Percentiles rank a stretch among this genome's conserved stretches.
phyloP scores from a whole-genome alignment of 2,329 filamentous ascomycete species.

The Stagonosporopsis tanaceti region DNA sequence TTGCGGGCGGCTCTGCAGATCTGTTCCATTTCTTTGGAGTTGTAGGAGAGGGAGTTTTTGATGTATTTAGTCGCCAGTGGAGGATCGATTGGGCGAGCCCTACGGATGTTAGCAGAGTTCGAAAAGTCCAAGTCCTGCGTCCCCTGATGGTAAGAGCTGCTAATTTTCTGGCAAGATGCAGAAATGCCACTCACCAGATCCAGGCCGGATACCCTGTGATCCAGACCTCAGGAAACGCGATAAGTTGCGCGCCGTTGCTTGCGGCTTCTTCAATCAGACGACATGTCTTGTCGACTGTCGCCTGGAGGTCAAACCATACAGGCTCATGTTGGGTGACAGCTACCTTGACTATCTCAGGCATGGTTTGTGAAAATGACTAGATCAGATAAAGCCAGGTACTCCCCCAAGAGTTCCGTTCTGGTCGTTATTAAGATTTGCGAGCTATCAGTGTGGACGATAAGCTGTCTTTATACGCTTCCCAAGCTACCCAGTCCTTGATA shows the following conservation, averaged over 20 bases:
- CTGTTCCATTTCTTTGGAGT: slow-evolving; percentile 53
- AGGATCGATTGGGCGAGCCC: slow-evolving; percentile 54
- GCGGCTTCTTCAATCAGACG: slow-evolving; percentile 65
- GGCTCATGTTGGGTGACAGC: slow-evolving; percentile 67
- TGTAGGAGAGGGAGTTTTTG: slow-evolving; percentile 52
- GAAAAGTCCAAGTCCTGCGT: background rate
- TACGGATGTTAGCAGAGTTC: slow-evolving; percentile 24
- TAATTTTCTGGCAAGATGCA: background rate
- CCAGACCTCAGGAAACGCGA: slow-evolving; percentile 60
- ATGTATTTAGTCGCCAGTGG: slow-evolving; percentile 53
- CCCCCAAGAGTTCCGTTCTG: too few relatives aligned
- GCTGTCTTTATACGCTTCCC: background rate
- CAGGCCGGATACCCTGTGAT: slow-evolving; percentile 56
- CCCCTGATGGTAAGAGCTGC: background rate
- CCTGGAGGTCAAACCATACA: slow-evolving; percentile 66
- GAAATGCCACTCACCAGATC: slow-evolving; percentile 52
- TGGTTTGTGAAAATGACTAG: background rate
- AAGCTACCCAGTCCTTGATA: background rate
- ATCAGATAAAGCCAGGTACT: background rate
- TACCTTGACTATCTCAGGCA: slow-evolving; percentile 39
- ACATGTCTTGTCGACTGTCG: slow-evolving; percentile 64
- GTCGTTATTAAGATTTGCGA: background rate
- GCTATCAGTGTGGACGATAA: background rate
- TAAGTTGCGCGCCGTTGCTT: slow-evolving; percentile 60
- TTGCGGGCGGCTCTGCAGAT: slow-evolving; percentile 51